These are phyloP conservation scores for Brassica incana DNA, from an alignment of 345 rosid species.

Conservation along the genomic window DNA sequence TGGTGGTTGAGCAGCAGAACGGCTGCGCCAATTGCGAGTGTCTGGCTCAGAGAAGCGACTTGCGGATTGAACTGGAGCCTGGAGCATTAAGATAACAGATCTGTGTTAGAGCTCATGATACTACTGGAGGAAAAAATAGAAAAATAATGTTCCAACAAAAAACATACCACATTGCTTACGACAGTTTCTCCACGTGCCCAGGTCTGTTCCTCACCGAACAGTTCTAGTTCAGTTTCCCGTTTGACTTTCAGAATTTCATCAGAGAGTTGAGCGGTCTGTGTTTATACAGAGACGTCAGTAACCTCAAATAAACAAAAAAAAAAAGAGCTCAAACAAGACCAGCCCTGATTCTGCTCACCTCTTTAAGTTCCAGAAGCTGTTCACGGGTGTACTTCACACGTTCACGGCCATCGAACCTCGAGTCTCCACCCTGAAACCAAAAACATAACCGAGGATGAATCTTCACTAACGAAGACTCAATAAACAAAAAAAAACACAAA, in stretches of 20 bases:
- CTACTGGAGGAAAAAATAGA: too few relatives aligned
- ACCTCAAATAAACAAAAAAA: background rate
- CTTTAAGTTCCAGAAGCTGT: slow-evolving; percentile 63
- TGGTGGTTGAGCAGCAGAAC: slow-evolving; percentile 43
- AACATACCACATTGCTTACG: slow-evolving; percentile 43
- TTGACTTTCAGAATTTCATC: slow-evolving; percentile 67
- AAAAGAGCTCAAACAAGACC: background rate
- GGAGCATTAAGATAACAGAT: slow-evolving; percentile 6
- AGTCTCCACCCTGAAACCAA: slow-evolving; percentile 44
- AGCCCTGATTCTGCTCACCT: slow-evolving; percentile 43
- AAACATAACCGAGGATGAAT: slow-evolving; percentile 9
- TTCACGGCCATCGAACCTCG: slow-evolving; percentile 60
- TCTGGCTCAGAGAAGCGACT: slow-evolving; percentile 56
- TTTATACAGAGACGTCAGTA: slow-evolving; percentile 2
- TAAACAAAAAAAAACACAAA: background rate
- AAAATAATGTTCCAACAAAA: background rate
- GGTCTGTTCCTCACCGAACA: slow-evolving; percentile 60
- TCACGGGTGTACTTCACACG: slow-evolving; percentile 62
- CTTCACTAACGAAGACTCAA: background rate
- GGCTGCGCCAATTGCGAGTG: slow-evolving; percentile 79
- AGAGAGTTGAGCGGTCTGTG: slow-evolving; percentile 45
- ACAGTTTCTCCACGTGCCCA: slow-evolving; percentile 64
- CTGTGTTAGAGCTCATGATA: slow-evolving; percentile 7
- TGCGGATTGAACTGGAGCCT: slow-evolving; percentile 31
- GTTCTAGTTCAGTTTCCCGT: slow-evolving; percentile 62